Evolutionary conservation across 2,329 filamentous ascomycete species (phyloP), one percentile per base, ranked within the genome.

Genomic region (Claviceps paspali): DNA sequence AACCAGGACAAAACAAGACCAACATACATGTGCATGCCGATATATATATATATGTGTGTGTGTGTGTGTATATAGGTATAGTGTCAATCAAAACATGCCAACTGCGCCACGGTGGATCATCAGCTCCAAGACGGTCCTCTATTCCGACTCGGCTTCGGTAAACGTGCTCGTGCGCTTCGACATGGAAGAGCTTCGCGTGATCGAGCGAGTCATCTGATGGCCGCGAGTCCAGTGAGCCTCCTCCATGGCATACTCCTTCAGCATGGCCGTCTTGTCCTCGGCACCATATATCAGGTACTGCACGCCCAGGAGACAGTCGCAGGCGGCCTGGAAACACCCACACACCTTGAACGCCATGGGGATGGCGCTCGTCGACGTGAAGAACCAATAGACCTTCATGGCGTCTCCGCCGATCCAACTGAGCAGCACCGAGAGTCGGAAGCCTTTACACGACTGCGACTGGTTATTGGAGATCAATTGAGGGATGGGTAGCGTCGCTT

Each of bases 311-410:
- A 82, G 77, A 34, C 67, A 60, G 60, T 92, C 83, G 59, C 84
- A 88, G 17, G 62, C 64, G 15, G 82, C 80, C 64, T 91, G 83
- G 58, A 91, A 86, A 38, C 85, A 66, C 45, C 81, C 84, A 52
- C 82, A 88, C 15, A 84, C 59, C 63, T 88, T 88, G 59, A 91
- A 92, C 2, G 80, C 75, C 68, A 70, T 70, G 0, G 83, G 82
- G 23, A 91, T 83, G 49, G 70, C 65, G 4, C 73, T 73, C 1
- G 68, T 72, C 1, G 79, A 72, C 2, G 77, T 82, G 43, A 87
- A 80, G 62, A 88, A 91, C 76, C 76, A 80, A 50, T 85, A 82
- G 69, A 88, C 81, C 67, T 92, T 92, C 77, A 91, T 85, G 7
- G 72, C 66, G 56, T 92, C 83, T 43, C 83, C 83, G 3, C 79